Base-by-base conservation (phyloP, 2,329 filamentous ascomycete genomes). In the Cadophora sp. region DNA sequence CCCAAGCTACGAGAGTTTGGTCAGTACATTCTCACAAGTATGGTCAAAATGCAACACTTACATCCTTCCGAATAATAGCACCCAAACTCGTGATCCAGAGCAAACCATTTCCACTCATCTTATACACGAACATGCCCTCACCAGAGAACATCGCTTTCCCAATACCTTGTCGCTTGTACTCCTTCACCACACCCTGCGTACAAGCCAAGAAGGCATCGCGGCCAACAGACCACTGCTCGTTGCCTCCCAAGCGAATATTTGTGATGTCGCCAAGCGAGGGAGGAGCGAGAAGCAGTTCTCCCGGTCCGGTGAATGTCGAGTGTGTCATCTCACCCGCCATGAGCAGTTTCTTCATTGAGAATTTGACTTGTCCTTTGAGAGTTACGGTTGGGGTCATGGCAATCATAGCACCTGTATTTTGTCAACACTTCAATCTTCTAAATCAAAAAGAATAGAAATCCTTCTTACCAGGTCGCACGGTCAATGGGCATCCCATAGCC, bases 71-170 rank as follows among this genome's bases (percentile, higher is more conserved):
- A 69, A 98, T 93, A 68, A 99, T 97, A 6, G 96, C 96, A 7
- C 96, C 96, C 74, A 99, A 96, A 75, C 93, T 97, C 9, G 93
- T 92, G 56, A 97, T 84, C 93, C 95, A 99, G 48, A 97, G 76
- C 43, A 98, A 82, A 0, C 96, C 96, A 7, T 83, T 86, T 0
- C 95, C 95, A 16, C 83, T 87, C 11, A 98, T 91, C 78, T 92
- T 94, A 79, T 96, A 96, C 13, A 97, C 89, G 79, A 94, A 98
- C 33, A 97, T 77, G 0, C 96, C 96, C 79, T 98, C 96, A 0
- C 96, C 96, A 22, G 90, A 94, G 79, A 99, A 98, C 79, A 98
- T 92, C 22, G 92, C 94, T 79, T 98, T 98, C 66, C 90, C 87
- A 24, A 99, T 80, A 0, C 92, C 88, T 78, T 98, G 96, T 43